These are phyloP conservation scores for Phytopythium montanum DNA, from an alignment of 352 stramenopile genomes.

Conservation along the genomic window DNA sequence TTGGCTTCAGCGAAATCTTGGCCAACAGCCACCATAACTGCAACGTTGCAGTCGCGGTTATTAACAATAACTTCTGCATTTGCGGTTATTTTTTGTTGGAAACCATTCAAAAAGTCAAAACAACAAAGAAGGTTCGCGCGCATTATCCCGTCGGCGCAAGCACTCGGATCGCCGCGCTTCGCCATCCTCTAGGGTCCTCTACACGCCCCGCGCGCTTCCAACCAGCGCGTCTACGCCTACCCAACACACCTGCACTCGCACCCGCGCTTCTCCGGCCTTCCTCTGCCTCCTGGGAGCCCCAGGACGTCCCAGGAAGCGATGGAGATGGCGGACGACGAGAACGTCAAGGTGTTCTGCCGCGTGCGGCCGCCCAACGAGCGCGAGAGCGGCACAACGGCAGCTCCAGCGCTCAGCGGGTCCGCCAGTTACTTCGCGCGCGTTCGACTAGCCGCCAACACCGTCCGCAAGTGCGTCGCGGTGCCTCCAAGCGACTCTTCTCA, in stretches of 20 bases:
- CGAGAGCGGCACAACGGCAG: slow-evolving; percentile 35
- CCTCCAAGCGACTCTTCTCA: slow-evolving; percentile 31
- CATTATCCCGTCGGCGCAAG: too few species aligned
- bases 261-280: neutral
- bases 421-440: slow-evolving; percentile 17
- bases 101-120: too few species aligned
- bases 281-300: too few species aligned
- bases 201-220: neutral
- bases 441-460: slow-evolving; percentile 13
- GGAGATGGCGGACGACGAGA: slow-evolving; percentile 38
- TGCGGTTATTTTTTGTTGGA: too few species aligned
- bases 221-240: neutral
- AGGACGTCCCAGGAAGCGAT: neutral
- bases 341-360: slow-evolving; percentile 87
- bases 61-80: too few species aligned
- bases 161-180: neutral
- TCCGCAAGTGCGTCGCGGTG: slow-evolving; percentile 68
- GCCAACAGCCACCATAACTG: too few species aligned
- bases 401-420: slow-evolving; percentile 8
- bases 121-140: neutral
- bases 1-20: too few species aligned
- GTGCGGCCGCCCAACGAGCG: slow-evolving; percentile 79
- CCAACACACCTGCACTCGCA: neutral
- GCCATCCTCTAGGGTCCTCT: neutral
- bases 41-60: too few species aligned